phyloP scores from a whole-genome alignment of 2,329 filamentous ascomycete species.

The Balansia obtecta region DNA sequence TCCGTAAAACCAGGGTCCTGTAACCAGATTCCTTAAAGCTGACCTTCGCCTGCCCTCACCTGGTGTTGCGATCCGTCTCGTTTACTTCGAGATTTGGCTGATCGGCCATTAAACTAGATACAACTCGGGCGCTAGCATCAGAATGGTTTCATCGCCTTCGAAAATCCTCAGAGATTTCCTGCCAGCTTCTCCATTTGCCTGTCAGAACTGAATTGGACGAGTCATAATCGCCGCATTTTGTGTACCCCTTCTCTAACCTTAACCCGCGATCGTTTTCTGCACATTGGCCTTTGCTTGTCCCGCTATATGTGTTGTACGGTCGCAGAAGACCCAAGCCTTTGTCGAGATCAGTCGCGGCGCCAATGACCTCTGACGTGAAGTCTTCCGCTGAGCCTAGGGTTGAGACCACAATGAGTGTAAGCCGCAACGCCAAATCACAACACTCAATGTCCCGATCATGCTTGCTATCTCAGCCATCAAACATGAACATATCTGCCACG shows the following conservation, averaged over 20 bases:
- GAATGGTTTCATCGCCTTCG: not conserved
- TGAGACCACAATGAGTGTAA: slow-evolving; percentile 32
- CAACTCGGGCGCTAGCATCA: not conserved
- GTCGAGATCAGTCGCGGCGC: not conserved
- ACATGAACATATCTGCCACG: slow-evolving; percentile 31
- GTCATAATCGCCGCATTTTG: not conserved
- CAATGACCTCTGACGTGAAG: slow-evolving; percentile 25
- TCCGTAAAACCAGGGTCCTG: not conserved
- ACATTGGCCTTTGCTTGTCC: too few species aligned
- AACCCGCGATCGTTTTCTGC: too few species aligned
- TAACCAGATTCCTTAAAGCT: not conserved
- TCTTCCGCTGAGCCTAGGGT: slow-evolving; percentile 34
- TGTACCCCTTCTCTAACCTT: too few species aligned
- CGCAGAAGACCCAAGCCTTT: not conserved
- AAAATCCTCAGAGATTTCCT: not conserved
- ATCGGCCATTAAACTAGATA: not conserved
- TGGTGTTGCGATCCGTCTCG: not conserved
- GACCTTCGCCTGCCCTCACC: not conserved
- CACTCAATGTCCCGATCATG: slow-evolving; percentile 37
- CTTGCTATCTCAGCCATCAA: slow-evolving; percentile 43
- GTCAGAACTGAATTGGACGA: too few species aligned
- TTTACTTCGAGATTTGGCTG: not conserved
- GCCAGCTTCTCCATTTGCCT: not conserved
- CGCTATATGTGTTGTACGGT: not conserved
- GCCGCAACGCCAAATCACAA: slow-evolving; percentile 40